phyloP scores from a whole-genome alignment of 1,284 basidiomycete genomes.

The Marasmius oreades region DNA sequence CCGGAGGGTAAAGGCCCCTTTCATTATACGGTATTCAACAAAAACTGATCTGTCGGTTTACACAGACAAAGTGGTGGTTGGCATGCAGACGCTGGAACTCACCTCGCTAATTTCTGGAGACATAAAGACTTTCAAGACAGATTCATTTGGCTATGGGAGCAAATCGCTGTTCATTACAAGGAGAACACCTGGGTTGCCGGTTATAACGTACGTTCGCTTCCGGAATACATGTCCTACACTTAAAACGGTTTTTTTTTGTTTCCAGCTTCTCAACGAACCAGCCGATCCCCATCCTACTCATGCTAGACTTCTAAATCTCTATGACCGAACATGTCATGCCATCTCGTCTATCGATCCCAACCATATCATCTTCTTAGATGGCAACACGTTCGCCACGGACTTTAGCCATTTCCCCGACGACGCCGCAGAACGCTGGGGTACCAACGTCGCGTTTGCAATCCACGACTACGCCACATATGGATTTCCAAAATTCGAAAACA shows the following conservation, averaged over 20 bases:
- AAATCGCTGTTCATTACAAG: slow-evolving; percentile 64
- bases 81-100: slow-evolving; percentile 37
- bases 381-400: slow-evolving; percentile 75
- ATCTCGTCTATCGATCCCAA: slow-evolving; percentile 63
- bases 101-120: slow-evolving; percentile 50
- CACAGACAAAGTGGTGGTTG: slow-evolving; percentile 36
- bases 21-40: neutral
- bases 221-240: neutral
- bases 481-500: slow-evolving; percentile 15
- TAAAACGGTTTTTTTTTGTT: neutral
- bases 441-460: slow-evolving; percentile 17
- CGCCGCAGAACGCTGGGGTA: slow-evolving; percentile 43
- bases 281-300: slow-evolving; percentile 51
- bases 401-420: slow-evolving; percentile 67
- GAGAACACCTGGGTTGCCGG: slow-evolving; percentile 67
- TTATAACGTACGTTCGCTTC: slow-evolving; percentile 51
- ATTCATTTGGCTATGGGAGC: slow-evolving; percentile 64
- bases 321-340: slow-evolving; percentile 60
- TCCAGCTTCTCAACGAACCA: slow-evolving; percentile 60
- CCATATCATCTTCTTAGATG: slow-evolving; percentile 67
- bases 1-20: slow-evolving; percentile 42
- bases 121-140: slow-evolving; percentile 79
- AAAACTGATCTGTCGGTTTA: too few species aligned
- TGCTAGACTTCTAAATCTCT: slow-evolving; percentile 52
- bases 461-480: slow-evolving; percentile 18